Percentiles rank a stretch among this genome's conserved stretches.
phyloP scores from a whole-genome alignment of 2,329 filamentous ascomycete genomes.

The Cladosporium sp. region DNA sequence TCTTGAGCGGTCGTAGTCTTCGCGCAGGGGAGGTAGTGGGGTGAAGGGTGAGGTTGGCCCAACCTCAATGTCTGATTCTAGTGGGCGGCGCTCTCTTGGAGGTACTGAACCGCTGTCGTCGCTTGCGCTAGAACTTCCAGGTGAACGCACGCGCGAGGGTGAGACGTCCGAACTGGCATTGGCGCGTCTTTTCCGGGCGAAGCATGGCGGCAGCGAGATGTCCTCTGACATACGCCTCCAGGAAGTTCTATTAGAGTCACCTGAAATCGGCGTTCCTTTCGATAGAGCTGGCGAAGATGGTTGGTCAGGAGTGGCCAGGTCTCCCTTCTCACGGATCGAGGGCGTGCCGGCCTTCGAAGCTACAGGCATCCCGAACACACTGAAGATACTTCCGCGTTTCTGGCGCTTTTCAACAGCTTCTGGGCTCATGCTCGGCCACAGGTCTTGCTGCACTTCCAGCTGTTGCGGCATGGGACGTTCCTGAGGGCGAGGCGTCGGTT shows the following conservation, averaged over 20 bases:
- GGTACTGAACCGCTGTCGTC: not conserved
- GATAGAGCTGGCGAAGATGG: not conserved
- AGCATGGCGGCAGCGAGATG: not conserved
- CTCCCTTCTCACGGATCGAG: not conserved
- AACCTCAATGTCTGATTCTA: not conserved
- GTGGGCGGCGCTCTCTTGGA: not conserved
- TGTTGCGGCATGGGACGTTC: not conserved
- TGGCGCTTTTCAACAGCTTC: constrained; percentile 11
- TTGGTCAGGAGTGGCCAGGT: not conserved
- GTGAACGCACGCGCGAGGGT: not conserved
- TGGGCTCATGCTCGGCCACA: not conserved
- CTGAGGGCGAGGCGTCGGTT: not conserved
- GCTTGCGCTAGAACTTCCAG: not conserved
- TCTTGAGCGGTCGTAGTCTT: constrained; percentile 12
- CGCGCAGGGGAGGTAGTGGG: constrained; percentile 10
- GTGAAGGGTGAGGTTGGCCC: constrained; percentile 1
- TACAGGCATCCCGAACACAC: constrained; percentile 17
- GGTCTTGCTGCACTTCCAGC: not conserved
- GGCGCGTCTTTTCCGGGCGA: not conserved
- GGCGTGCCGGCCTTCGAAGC: not conserved
- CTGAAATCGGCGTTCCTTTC: not conserved
- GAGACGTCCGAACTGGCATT: not conserved
- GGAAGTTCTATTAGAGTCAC: not conserved
- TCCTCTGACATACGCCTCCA: constrained; percentile 3
- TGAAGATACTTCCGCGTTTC: constrained; percentile 19